Evolutionary conservation across 2,329 filamentous ascomycete genomes (phyloP).

Genomic region (Aspergillus versicolor): DNA sequence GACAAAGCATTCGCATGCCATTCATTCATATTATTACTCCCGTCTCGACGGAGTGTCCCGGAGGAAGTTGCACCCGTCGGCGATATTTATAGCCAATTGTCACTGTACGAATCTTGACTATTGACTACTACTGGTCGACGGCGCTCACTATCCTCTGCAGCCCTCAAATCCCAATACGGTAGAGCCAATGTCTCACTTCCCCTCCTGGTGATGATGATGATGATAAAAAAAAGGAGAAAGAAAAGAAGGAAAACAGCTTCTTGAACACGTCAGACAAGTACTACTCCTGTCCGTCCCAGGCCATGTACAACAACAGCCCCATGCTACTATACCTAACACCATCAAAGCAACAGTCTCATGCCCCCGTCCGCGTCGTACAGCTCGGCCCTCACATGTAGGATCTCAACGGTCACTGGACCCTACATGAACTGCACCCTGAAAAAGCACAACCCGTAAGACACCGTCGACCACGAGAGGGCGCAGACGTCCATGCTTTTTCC

Average conservation of each 20-base stretch:
- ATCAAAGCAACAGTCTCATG: background rate
- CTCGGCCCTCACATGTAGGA: background rate
- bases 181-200: no score
- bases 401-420: background rate
- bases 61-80: no score
- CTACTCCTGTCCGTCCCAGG: background rate
- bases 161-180: no score
- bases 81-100: no score
- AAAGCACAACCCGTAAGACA: background rate
- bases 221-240: no score
- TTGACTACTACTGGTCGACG: no score
- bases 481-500: background rate
- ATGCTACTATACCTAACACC: background rate
- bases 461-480: background rate
- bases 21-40: no score
- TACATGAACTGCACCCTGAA: background rate
- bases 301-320: background rate
- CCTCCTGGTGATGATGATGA: no score
- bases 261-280: conserved; percentile 9
- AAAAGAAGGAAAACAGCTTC: background rate
- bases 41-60: no score
- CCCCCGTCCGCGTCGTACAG: background rate
- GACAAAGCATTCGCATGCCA: no score
- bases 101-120: no score
- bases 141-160: no score